Evolutionary conservation across 345 rosid species (phyloP), one percentile per base, ranked within the genome.

Genomic region (Sonneratia caseolaris): DNA sequence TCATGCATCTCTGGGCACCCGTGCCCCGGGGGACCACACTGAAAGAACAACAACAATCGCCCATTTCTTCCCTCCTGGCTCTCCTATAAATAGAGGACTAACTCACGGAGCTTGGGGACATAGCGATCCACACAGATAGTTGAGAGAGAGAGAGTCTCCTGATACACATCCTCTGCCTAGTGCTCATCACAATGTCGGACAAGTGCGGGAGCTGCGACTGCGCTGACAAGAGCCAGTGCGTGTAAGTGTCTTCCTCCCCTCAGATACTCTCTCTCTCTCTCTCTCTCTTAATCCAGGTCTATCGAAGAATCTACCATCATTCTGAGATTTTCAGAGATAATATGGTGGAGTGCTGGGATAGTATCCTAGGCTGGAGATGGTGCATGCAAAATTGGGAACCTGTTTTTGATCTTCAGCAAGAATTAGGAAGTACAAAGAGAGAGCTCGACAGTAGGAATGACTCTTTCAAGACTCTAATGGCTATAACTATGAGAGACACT

Each of bases 181-280:
- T 37, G 10, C 55, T 16, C 22, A 61, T 53, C 82, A 85, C 76
- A 82, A 93, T 93, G 98, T 89, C 96, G 35, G 70, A 45, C 89
- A 77, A 32, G 72, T 93, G 98, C 71, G 92, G 83, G 56, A 83
- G 66, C 91, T 93, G 98, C 66, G 85, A 83, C 88, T 93, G 98
- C 81, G 40, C 86, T 73, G 93, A 91, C 96, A 80, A 76, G 81
- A 83, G 79, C 88, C 84, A 88, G 86, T 93, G 96, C 72, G 83
- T 55, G 95, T 87, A 81, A 85, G 91, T 85, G 0, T 32, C 8
- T 37, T 0, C 11, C n/a, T 7, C 48, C 27, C 22, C 10, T 21
- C 16, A 49, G 59, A 42, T 37, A 49, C 19, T 36, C 24, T 47
- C 16, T 45, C 42, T 13, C 13, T 24, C 27, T 32, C 19, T 36